Base-by-base conservation (phyloP, 495 filamentous ascomycete species). In the Xylaria castorea region DNA sequence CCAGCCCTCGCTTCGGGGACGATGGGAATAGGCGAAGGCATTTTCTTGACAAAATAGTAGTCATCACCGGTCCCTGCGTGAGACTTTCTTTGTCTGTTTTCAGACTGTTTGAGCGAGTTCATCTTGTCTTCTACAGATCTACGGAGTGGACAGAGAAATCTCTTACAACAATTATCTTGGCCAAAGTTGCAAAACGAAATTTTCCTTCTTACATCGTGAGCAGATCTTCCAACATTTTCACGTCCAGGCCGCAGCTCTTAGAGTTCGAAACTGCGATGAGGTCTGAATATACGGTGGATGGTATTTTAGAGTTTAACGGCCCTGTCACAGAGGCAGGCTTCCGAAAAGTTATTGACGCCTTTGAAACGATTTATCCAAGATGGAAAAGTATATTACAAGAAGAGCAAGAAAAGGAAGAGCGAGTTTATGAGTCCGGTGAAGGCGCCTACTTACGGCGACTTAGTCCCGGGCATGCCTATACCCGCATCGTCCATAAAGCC, bases 141-240 rank as follows among this genome's bases (percentile, higher is more conserved):
- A 97, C 95, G 0, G 94, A 97, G 79, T 98, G 95, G 95, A 96
- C 95, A 0, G 96, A 98, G 75, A 98, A 97, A 75, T 97, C 95
- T 14, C 87, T 99, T 3, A 97, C 93, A 2, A 95, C 95, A 3
- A 95, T 98, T 72, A 97, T 99, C 70, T 89, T 99, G 14, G 93
- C 96, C 18, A 93, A 94, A 67, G 96, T 94, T 36, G 91, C 93
- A 8, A 89, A 90, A 60, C 89, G 92, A 30, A 97, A 95, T 78
- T 98, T 97, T 68, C 95, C 96, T 0, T 84, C 91, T 8, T 99
- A 96, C 80, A 88, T 98, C 40, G 94, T 98, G 11, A 97, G 92
- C 68, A 92, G 96, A 57, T 95, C 94, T 18, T 89, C 91, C 34
- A 95, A 94, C 68, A 96, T 99, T 22, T 99, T 98, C 77, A 73